These are phyloP conservation scores for Trichoderma sp. DNA, from an alignment of 2,329 filamentous ascomycete genomes.

Conservation along the genomic window DNA sequence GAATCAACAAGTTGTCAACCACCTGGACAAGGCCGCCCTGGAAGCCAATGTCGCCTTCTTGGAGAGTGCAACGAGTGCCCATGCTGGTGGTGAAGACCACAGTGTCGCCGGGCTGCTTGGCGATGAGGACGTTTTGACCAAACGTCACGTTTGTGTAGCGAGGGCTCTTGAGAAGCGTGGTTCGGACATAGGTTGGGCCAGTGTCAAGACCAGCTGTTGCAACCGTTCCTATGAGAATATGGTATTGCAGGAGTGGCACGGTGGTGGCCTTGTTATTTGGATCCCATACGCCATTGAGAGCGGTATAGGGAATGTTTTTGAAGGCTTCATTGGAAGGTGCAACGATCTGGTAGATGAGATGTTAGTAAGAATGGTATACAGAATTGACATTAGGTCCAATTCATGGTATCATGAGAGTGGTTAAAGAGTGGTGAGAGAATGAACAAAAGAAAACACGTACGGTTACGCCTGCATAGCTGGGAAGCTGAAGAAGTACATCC, in stretches of 20 bases:
- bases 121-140: conserved; percentile 49
- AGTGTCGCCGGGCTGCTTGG: conserved; percentile 42
- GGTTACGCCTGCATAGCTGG: conserved; percentile 44
- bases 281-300: conserved; percentile 47
- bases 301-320: conserved; percentile 52
- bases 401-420: neutral
- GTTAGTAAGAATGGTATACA: neutral
- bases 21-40: conserved; percentile 51
- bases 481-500: conserved; percentile 44
- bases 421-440: neutral
- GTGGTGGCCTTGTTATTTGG: conserved; percentile 45
- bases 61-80: conserved; percentile 43
- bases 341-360: conserved; percentile 41
- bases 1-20: conserved; percentile 51
- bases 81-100: conserved; percentile 51
- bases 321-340: conserved; percentile 59
- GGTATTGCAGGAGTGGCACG: conserved; percentile 57
- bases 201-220: conserved; percentile 36
- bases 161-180: conserved; percentile 43
- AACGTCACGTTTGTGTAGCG: conserved; percentile 49
- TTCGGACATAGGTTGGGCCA: conserved; percentile 40
- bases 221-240: conserved; percentile 56
- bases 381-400: neutral
- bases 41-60: conserved; percentile 46
- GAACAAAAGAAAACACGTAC: conserved; percentile 31